A percentile compares a stretch with the other conserved stretches of the same genome.
Conservation (phyloP, 371 early-diverging fungal species). For the Mucor indicus region DNA sequence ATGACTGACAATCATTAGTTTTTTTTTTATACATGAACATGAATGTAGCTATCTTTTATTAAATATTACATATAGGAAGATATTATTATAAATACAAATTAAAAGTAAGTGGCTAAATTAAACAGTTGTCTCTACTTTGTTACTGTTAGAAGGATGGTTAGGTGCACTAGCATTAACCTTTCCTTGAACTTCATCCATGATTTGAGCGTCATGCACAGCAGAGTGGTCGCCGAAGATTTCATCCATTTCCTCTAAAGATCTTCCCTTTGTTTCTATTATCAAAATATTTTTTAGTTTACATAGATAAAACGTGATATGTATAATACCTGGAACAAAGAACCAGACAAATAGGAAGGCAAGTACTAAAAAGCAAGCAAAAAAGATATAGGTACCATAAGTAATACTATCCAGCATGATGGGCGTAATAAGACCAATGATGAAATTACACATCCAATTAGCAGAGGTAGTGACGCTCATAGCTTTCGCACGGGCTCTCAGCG, state of each 20-base stretch:
- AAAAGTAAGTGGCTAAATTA: too few species aligned
- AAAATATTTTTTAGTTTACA: too few species aligned
- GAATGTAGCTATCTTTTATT: too few species aligned
- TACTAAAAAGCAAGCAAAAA: slow-evolving; percentile 48
- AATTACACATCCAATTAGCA: slow-evolving; percentile 87
- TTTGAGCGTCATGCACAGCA: slow-evolving; percentile 21
- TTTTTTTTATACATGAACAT: too few species aligned
- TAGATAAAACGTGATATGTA: too few species aligned
- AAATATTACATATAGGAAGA: too few species aligned
- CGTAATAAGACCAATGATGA: slow-evolving; percentile 59
- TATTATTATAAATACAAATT: too few species aligned
- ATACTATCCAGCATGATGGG: slow-evolving; percentile 62
- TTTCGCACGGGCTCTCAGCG: slow-evolving; percentile 72
- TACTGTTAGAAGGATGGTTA: too few species aligned
- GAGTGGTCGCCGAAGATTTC: slow-evolving; percentile 43
- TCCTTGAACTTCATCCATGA: slow-evolving; percentile 20
- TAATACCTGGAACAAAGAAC: slow-evolving; percentile 41
- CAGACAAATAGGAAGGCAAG: slow-evolving; percentile 32
- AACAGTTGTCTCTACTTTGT: too few species aligned
- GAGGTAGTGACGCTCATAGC: slow-evolving; percentile 83
- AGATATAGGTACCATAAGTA: slow-evolving; percentile 60
- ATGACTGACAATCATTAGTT: too few species aligned
- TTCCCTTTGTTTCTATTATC: slow-evolving; percentile 52
- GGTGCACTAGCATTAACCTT: slow-evolving; percentile 7
- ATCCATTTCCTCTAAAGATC: slow-evolving; percentile 53